These are phyloP conservation scores for Beauveria medogensis DNA, from an alignment of 2,329 filamentous ascomycete species.

Conservation along the genomic window DNA sequence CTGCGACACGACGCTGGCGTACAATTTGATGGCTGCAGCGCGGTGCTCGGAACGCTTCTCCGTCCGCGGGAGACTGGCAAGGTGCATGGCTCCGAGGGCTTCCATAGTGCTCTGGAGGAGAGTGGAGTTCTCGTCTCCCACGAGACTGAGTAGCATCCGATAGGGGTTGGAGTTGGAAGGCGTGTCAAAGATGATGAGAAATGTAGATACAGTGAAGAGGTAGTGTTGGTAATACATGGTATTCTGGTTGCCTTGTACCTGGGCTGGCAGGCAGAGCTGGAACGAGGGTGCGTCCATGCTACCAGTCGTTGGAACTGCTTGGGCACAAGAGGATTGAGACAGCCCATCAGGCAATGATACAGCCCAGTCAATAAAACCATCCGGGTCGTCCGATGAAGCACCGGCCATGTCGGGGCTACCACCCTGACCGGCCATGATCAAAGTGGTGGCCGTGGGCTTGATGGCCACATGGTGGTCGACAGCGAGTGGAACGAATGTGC, in stretches of 20 bases:
- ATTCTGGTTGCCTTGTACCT: slow-evolving; percentile 8
- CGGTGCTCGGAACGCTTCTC: slow-evolving; percentile 25
- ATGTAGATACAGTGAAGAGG: slow-evolving; percentile 32
- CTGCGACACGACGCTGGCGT: slow-evolving; percentile 25
- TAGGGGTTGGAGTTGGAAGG: slow-evolving; percentile 28
- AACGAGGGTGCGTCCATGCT: background rate
- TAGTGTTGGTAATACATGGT: slow-evolving; percentile 27
- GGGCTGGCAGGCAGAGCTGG: background rate
- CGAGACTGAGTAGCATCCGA: slow-evolving; percentile 32
- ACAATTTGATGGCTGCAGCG: slow-evolving; percentile 29
- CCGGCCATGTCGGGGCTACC: background rate
- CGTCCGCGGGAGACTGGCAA: slow-evolving; percentile 28
- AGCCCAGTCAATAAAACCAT: background rate
- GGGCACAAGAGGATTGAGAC: background rate
- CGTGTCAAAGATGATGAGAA: slow-evolving; percentile 34
- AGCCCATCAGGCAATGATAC: background rate
- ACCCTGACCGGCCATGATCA: background rate
- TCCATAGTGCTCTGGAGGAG: slow-evolving; percentile 30
- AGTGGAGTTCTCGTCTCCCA: slow-evolving; percentile 32
- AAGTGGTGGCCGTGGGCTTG: slow-evolving; percentile 22
- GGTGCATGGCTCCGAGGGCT: slow-evolving; percentile 30
- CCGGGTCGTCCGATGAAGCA: background rate
- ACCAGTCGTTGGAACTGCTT: background rate
- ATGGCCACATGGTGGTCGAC: background rate
- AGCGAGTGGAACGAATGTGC: slow-evolving; percentile 14